A percentile compares a stretch with the other conserved stretches of the same genome.
Evolutionary conservation across 2,329 filamentous ascomycete genomes (phyloP).

Genomic region (Chlorencoelia australis): DNA sequence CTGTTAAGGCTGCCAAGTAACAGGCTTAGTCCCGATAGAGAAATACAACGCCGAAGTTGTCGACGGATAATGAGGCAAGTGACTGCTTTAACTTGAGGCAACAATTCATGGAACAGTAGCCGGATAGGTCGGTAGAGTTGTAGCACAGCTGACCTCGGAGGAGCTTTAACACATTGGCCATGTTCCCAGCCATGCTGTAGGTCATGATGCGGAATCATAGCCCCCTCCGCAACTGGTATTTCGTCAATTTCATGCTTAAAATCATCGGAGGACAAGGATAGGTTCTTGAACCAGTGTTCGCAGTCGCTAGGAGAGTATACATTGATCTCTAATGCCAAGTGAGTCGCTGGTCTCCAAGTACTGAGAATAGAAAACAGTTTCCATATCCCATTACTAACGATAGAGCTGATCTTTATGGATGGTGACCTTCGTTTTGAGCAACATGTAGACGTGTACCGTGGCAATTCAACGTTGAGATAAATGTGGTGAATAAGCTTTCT

Average conservation of each 20-base stretch:
- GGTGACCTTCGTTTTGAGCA: neutral
- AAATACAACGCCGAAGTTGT: constrained; percentile 26
- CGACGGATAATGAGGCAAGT: constrained; percentile 27
- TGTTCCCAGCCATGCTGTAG: neutral
- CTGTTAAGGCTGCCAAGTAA: constrained; percentile 21
- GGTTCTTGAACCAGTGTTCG: neutral
- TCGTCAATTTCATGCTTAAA: neutral
- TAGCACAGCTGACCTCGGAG: constrained; percentile 17
- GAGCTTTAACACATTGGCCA: constrained; percentile 18
- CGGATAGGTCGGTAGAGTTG: constrained; percentile 21
- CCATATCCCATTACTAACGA: neutral
- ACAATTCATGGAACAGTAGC: constrained; percentile 4
- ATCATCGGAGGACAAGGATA: neutral
- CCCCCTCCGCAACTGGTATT: neutral
- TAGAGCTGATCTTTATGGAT: neutral
- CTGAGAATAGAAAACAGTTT: neutral
- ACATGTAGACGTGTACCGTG: neutral
- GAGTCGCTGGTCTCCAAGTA: neutral
- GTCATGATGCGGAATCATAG: neutral
- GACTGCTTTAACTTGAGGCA: constrained; percentile 23
- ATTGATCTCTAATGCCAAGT: neutral
- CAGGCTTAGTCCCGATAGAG: constrained; percentile 3
- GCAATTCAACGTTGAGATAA: neutral
- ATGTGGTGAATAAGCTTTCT: neutral
- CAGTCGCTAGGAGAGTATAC: neutral